phyloP scores from a whole-genome alignment of 306 rosid genomes.

The Pueraria montana region DNA sequence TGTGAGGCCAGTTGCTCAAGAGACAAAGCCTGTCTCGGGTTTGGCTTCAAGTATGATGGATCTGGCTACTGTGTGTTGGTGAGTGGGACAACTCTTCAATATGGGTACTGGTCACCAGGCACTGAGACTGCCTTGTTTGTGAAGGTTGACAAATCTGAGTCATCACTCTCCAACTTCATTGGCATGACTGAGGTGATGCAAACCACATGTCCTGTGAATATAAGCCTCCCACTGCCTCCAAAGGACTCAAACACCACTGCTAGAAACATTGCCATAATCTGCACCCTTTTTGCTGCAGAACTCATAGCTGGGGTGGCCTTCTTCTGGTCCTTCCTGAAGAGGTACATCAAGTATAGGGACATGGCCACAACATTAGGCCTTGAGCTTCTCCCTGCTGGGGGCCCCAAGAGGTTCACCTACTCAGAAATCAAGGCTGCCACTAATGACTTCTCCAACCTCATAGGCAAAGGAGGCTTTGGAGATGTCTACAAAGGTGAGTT shows the following conservation, averaged over 20 bases:
- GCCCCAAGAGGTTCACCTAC: constrained; percentile 80
- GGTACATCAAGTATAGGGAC: constrained; percentile 84
- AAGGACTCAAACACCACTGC: constrained; percentile 68
- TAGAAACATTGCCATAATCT: constrained; percentile 74
- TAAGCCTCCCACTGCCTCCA: constrained; percentile 77
- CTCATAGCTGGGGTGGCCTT: constrained; percentile 75
- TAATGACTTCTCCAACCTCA: constrained; percentile 71
- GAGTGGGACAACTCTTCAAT: constrained; percentile 36
- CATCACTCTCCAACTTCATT: constrained; percentile 59
- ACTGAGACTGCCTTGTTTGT: constrained; percentile 66
- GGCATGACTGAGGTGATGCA: constrained; percentile 77
- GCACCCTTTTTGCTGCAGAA: constrained; percentile 77
- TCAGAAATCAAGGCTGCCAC: constrained; percentile 88
- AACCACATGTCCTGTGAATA: constrained; percentile 77
- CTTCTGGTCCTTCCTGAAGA: constrained; percentile 88
- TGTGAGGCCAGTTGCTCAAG: constrained; percentile 63
- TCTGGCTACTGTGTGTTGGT: constrained; percentile 55
- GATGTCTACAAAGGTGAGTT: constrained; percentile 85
- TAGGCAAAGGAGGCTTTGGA: constrained; percentile 91
- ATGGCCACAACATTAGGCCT: constrained; percentile 94
- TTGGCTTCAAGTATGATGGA: constrained; percentile 73
- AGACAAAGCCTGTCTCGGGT: constrained; percentile 59
- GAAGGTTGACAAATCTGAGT: constrained; percentile 63
- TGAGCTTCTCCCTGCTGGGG: constrained; percentile 93
- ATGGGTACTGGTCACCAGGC: constrained; percentile 90